Evolutionary conservation across 441 rosid genomes (phyloP).

Genomic region (Populus hybrid): DNA sequence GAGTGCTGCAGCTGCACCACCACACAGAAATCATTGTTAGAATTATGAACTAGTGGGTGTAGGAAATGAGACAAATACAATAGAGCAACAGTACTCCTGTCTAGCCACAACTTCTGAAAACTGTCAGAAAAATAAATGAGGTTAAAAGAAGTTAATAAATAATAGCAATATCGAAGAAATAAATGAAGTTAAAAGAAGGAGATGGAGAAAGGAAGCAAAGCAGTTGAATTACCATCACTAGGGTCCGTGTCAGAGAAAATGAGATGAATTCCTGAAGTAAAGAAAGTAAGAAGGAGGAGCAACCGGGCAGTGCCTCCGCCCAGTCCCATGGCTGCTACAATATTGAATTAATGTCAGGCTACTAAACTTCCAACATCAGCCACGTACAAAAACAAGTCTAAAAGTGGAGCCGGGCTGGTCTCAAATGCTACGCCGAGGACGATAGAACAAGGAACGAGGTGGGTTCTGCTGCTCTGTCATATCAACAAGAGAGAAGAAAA

Average conservation of each 20-base stretch:
- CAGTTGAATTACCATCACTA: conserved; percentile 47
- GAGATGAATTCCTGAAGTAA: conserved; percentile 26
- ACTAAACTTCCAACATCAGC: conserved; percentile 2
- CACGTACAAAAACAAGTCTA: conserved; percentile 7
- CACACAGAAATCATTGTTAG: background rate
- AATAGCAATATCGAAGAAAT: no score
- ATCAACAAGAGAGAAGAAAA: background rate
- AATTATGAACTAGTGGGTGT: background rate
- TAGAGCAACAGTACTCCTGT: background rate
- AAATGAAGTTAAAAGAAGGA: background rate
- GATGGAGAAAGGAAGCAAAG: background rate
- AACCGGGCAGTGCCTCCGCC: conserved; percentile 26
- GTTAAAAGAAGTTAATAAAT: no score
- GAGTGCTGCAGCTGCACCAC: conserved; percentile 57
- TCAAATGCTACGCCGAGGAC: background rate
- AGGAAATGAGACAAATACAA: no score
- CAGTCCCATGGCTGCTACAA: conserved; percentile 17
- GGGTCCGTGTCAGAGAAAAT: conserved; percentile 60
- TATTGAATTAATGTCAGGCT: background rate
- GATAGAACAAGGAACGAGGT: background rate
- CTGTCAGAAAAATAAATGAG: background rate
- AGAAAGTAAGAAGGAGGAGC: conserved; percentile 36
- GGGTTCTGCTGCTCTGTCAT: background rate
- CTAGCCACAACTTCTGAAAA: background rate
- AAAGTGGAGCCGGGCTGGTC: conserved; percentile 7